Evolutionary conservation across 129 eudicot genomes (phyloP).

Genomic region (Lactuca sativa): DNA sequence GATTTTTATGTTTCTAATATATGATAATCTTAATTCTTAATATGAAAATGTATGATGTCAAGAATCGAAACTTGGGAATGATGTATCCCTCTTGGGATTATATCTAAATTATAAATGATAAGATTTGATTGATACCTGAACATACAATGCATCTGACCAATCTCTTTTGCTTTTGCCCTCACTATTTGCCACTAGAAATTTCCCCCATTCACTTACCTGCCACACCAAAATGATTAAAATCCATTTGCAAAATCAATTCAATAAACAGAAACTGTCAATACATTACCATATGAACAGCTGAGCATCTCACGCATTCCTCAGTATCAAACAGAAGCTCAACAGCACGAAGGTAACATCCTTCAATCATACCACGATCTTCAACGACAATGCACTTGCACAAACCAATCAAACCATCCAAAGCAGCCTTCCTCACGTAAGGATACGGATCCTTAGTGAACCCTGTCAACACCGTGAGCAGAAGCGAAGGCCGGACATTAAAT

Average conservation of each 20-base stretch:
- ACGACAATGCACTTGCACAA: conserved; percentile 44
- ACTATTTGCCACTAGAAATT: conserved; percentile 42
- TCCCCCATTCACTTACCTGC: conserved; percentile 80
- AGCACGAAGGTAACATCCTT: conserved; percentile 62
- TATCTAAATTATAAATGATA: background rate
- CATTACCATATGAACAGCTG: conserved; percentile 72
- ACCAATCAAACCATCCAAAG: conserved; percentile 60
- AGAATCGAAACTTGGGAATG: too few relatives aligned
- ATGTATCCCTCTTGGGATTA: too few relatives aligned
- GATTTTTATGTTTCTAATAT: too few relatives aligned
- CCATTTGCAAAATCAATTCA: background rate
- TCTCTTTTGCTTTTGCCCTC: conserved; percentile 38
- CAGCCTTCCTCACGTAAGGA: conserved; percentile 62
- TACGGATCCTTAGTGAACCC: conserved; percentile 85
- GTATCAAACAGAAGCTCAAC: conserved; percentile 65
- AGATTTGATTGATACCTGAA: conserved; percentile 48
- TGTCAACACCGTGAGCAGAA: conserved; percentile 59
- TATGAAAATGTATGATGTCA: too few relatives aligned
- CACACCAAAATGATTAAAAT: conserved; percentile 8
- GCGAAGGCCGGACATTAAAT: conserved; percentile 53
- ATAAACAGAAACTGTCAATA: background rate
- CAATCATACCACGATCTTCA: conserved; percentile 49
- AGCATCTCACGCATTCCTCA: conserved; percentile 60
- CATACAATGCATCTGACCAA: conserved; percentile 65
- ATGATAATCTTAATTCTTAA: too few relatives aligned